Base-by-base conservation (phyloP, 2,329 filamentous ascomycete genomes). In the Claviceps sp. region DNA sequence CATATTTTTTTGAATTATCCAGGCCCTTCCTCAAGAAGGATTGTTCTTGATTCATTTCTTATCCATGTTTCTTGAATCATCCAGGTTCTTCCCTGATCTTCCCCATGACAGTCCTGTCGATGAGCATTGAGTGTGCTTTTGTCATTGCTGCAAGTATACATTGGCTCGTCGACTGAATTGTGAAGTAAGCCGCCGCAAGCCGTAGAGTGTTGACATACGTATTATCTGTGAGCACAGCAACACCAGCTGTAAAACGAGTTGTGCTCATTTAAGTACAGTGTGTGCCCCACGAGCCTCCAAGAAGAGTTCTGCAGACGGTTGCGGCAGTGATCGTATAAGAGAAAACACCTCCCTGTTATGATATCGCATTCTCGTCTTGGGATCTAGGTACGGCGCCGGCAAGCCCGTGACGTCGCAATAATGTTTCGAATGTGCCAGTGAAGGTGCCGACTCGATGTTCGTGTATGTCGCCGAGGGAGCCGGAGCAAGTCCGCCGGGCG, bases 331-430 rank as follows among this genome's bases (percentile, higher is more conserved):
- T 62, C 89, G 81, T 54, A 98, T 85, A 42, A 89, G 79, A 3
- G 78, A 80, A 72, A 96, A 98, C 5, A 97, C 80, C 72, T 98
- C 93, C 67, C 81, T 86, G 67, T 98, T 85, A 68, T 95, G 87
- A 69, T 98, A 98, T 56, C 91, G 77, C 68, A 98, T 70, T 57
- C 91, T 80, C 41, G 90, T 95, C 77, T 98, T 98, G 2, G 93
- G 94, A 65, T 98, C 93, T 37, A 87, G 81, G 65, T 98, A 98
- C 5, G 86, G 85, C 34, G 89, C 88, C n/a, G 88, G 81, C 57
- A 98, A 71, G 1, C 93, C 94, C 1, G 93, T 98, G 61, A 98
- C 80, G 68, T 98, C 94, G 73, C 93, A 98, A 69, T 97, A 98
- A 62, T 85, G 87, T 68, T 84, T 89, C 64, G 87, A 80, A 59